Base-by-base conservation (phyloP, 768 basidiomycete species). In the Amanita rubescens region DNA sequence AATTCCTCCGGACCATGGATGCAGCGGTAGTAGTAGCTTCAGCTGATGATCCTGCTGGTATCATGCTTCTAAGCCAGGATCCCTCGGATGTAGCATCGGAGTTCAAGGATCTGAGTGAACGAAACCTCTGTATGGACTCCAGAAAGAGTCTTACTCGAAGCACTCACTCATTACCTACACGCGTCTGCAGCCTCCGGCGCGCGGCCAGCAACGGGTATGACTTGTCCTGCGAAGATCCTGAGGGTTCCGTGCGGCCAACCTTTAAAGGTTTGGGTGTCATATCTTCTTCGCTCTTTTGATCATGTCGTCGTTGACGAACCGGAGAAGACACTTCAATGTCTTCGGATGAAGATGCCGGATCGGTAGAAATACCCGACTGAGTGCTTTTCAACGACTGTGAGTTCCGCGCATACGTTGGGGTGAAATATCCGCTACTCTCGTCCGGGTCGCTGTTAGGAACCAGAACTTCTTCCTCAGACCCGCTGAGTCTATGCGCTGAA, bases 231-330 rank as follows among this genome's bases (percentile, higher is more conserved):
- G 41, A 48, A 38, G 24, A 20, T 24, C 49, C 49, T 35, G 11
- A 24, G 25, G 48, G 35, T 4, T 24, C 37, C 41, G 47, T 30
- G 43, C 54, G 20, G 43, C 47, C 46, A 51, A 33, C 46, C 51
- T 60, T 46, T 52, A 11, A 11, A 50, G 27, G 27, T 33, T 49
- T 48, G 19, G 41, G 55, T 20, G 52, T 44, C 15, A 17, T 33
- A 17, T 34, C 53, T 25, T 24, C 19, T 25, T 9, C n/a, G 20
- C 35, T 38, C 19, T 24, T 22, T 46, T n/a, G 42, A 17, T 52
- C 51, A 39, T 55, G 35, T 56, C 53, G 45, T 60, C 60, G 45
- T 60, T 60, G 2, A 56, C 58, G 15, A 59, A 62, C 9, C 55
- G 62, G 8, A 59, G 61, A 4, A 58, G 62, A 12, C 41, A 58